Evolutionary conservation across 495 filamentous ascomycete species (phyloP), one percentile per base, ranked within the genome.

Genomic region (Parathielavia hyrcaniae): DNA sequence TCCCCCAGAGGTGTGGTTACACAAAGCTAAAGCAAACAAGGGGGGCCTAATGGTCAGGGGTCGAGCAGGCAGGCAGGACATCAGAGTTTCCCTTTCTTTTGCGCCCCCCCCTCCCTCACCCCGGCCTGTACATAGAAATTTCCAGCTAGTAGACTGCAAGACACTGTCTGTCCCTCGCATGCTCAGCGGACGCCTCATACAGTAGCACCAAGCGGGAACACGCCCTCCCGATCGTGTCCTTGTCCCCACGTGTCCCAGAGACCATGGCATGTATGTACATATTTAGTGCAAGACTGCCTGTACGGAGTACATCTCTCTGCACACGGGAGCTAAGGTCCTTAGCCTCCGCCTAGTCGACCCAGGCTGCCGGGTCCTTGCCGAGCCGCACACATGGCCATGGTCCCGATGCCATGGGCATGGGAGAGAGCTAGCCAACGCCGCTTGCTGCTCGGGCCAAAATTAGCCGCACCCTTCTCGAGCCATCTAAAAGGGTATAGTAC

Each of bases 1-100:
- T n/a, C n/a, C 35, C 51, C 17, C 20, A 46, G 48, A 45, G 30
- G 59, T 57, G 58, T 61, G 57, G 61, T 65, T 50, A 54, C 56
- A 60, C 48, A 50, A 45, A 45, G 57, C 59, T 52, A 55, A 43
- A 17, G 17, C 30, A 19, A 49, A 41, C 46, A 43, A 17, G 55
- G 46, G 41, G 55, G 46, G 41, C 20, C 20, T 50, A 32, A 32
- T 53, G 20, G 19, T 23, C 26, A 30, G 30, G 30, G 5, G 30
- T 5, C 7, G 30, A 8, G 8, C 5, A 53, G 43, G 30, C 20
- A 53, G n/a, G n/a, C n/a, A 43, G 10, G 35, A 38, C 34, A 5
- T 35, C 34, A 10, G 36, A 38, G 36, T 41, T 53, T 53, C 26
- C 26, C 17, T 41, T 43, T 50, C 1, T 38, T 22, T 14, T 38